A percentile compares a stretch with the other conserved stretches of the same genome.
Conservation (phyloP, 176 grass and related monocot species). For the Zizania latifolia region DNA sequence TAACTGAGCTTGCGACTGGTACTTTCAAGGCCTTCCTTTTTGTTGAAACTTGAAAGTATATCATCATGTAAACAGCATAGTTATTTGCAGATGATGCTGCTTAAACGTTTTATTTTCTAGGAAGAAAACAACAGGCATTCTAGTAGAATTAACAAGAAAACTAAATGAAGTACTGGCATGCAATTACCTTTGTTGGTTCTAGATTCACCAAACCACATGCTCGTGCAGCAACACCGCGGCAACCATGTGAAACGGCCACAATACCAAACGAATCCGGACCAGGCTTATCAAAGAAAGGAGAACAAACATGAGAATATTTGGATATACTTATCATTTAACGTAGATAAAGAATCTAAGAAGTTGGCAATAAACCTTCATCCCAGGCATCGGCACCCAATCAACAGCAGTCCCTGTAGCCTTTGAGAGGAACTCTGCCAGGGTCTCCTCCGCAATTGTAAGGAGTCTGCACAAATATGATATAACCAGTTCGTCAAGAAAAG, state of each 20-base stretch:
- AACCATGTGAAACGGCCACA: slow-evolving; percentile 93
- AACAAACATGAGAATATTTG: neutral
- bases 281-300: slow-evolving; percentile 54
- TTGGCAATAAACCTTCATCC: slow-evolving; percentile 79
- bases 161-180: neutral
- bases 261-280: slow-evolving; percentile 99
- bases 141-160: neutral
- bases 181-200: slow-evolving; percentile 76
- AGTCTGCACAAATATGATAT: slow-evolving; percentile 40
- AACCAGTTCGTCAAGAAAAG: neutral
- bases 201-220: slow-evolving; percentile 99
- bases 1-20: neutral
- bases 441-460: slow-evolving; percentile 87
- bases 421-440: slow-evolving; percentile 96
- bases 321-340: neutral
- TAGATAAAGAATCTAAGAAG: neutral
- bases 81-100: neutral
- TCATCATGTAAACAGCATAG: neutral
- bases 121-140: neutral
- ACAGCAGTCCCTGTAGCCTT: slow-evolving; percentile 99
- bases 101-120: neutral
- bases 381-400: slow-evolving; percentile 99
- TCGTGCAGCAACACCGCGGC: slow-evolving; percentile 82
- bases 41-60: neutral
- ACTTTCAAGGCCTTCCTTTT: neutral